These are phyloP conservation scores for Rhamnella rubrinervis DNA, from an alignment of 331 rosid genomes.

Conservation along the genomic window DNA sequence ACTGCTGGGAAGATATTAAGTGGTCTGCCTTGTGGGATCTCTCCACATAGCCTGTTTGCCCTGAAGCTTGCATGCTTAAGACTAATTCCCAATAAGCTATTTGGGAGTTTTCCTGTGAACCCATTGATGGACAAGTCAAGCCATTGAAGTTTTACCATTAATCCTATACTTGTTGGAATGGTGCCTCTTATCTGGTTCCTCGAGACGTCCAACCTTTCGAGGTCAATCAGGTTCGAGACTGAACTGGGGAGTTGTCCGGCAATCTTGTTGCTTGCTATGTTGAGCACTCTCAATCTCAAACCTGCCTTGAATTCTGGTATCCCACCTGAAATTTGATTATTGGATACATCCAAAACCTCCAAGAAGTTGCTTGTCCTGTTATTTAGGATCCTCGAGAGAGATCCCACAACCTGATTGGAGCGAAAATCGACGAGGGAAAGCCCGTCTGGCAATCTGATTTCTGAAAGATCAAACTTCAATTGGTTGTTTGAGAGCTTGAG, in stretches of 20 bases:
- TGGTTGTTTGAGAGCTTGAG: constrained; percentile 80
- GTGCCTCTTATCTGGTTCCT: constrained; percentile 76
- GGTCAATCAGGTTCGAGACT: constrained; percentile 60
- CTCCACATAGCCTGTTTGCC: constrained; percentile 88
- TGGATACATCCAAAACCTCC: constrained; percentile 77
- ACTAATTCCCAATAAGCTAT: constrained; percentile 61
- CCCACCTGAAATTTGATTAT: constrained; percentile 65
- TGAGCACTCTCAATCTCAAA: constrained; percentile 58
- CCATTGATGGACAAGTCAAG: constrained; percentile 80
- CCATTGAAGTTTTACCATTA: constrained; percentile 67
- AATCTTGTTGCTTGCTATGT: constrained; percentile 63
- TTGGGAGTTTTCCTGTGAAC: constrained; percentile 74
- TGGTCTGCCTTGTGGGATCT: constrained; percentile 89
- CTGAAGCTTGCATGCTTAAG: constrained; percentile 81
- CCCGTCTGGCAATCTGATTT: constrained; percentile 46
- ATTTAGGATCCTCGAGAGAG: constrained; percentile 60
- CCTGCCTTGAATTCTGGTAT: constrained; percentile 66
- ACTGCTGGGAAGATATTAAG: constrained; percentile 67
- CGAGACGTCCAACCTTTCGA: constrained; percentile 65
- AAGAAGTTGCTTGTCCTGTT: constrained; percentile 51
- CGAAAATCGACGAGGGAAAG: constrained; percentile 60
- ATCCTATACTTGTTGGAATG: constrained; percentile 65
- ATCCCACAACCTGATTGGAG: constrained; percentile 64
- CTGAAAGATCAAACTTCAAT: constrained; percentile 61
- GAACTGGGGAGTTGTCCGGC: constrained; percentile 67